These are phyloP conservation scores for Picochlorum costavermella DNA, from an alignment of 139 green algal genomes.

Conservation along the genomic window DNA sequence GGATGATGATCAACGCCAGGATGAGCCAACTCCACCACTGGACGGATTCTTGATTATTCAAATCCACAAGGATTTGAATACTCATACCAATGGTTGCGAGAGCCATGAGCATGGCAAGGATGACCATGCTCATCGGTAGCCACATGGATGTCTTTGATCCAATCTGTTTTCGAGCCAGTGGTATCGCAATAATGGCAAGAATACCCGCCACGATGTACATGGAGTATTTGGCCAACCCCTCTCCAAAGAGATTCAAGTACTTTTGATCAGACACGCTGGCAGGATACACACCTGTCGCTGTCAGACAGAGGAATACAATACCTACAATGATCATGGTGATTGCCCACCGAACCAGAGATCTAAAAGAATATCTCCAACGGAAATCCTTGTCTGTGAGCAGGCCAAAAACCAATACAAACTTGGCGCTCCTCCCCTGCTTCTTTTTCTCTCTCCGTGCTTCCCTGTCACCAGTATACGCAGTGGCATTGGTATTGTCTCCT, in stretches of 20 bases:
- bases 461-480: too few relatives aligned
- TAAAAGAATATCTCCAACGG: neutral
- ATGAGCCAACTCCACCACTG: constrained; percentile 9
- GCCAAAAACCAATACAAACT: neutral
- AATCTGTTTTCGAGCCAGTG: neutral
- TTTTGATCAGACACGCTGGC: constrained; percentile 2
- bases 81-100: constrained; percentile 8
- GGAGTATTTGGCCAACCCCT: constrained; percentile 5
- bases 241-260: constrained; percentile 1
- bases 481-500: too few relatives aligned
- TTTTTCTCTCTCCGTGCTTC: neutral
- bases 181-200: neutral
- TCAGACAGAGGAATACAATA: constrained; percentile 5
- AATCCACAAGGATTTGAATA: constrained; percentile 6
- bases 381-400: neutral
- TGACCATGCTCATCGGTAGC: neutral
- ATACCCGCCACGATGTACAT: constrained; percentile 7
- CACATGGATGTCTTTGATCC: neutral
- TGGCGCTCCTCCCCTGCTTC: neutral
- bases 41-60: neutral
- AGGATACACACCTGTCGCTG: constrained; percentile 2
- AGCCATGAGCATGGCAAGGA: constrained; percentile 1
- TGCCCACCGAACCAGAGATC: neutral
- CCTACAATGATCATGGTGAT: constrained; percentile 2
- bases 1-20: neutral